phyloP scores from a whole-genome alignment of 1,284 basidiomycete species.

The Cryptococcus sp. region DNA sequence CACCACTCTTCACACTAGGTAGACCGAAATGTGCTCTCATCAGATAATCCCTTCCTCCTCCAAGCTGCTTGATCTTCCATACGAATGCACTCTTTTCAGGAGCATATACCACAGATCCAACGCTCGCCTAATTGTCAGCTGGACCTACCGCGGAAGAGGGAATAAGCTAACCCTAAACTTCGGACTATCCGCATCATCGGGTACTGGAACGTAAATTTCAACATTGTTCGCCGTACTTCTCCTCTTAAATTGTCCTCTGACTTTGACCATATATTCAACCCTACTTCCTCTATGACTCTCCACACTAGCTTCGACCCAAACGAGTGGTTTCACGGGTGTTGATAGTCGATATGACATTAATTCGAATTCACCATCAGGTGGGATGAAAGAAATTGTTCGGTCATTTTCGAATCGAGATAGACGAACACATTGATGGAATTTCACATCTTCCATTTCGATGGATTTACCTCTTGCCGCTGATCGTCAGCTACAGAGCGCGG shows the following conservation, averaged over 20 bases:
- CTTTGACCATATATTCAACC: slow-evolving; percentile 98
- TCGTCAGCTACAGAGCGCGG: slow-evolving; percentile 3
- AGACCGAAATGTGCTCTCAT: slow-evolving; percentile 96
- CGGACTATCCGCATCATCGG: slow-evolving; percentile 96
- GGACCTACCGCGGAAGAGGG: not conserved
- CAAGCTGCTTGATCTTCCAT: slow-evolving; percentile 96
- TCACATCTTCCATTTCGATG: slow-evolving; percentile 99
- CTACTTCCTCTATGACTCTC: slow-evolving; percentile 90
- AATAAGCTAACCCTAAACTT: slow-evolving; percentile 76
- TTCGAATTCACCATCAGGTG: slow-evolving; percentile 98
- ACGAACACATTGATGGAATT: slow-evolving; percentile 99
- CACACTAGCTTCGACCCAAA: slow-evolving; percentile 97
- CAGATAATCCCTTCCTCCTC: slow-evolving; percentile 85
- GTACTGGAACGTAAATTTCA: slow-evolving; percentile 95
- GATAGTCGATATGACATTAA: slow-evolving; percentile 95
- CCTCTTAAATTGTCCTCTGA: slow-evolving; percentile 96
- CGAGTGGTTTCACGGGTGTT: slow-evolving; percentile 92
- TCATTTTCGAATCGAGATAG: slow-evolving; percentile 99
- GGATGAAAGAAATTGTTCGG: slow-evolving; percentile 97
- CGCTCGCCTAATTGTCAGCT: slow-evolving; percentile 61
- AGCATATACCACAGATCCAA: slow-evolving; percentile 87
- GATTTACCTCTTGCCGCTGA: slow-evolving; percentile 86
- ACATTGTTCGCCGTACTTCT: slow-evolving; percentile 97
- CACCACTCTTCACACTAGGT: slow-evolving; percentile 80
- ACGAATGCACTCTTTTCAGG: slow-evolving; percentile 95